phyloP scores from a whole-genome alignment of 2,329 filamentous ascomycete species.

The Apiospora kogelbergensis region DNA sequence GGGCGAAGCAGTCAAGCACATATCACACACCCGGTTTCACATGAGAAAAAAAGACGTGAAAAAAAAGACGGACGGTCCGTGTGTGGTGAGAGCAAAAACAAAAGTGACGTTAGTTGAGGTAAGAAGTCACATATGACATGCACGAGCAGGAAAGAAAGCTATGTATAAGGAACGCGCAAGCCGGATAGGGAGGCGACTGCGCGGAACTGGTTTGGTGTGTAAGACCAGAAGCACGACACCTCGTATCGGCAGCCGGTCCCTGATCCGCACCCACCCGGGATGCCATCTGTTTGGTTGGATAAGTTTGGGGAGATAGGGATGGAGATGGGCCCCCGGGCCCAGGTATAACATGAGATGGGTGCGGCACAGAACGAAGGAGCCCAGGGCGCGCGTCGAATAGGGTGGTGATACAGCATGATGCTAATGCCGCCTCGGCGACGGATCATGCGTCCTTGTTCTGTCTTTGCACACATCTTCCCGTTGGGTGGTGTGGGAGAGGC shows the following conservation, averaged over 20 bases:
- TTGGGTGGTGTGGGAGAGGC: background rate
- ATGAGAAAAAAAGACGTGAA: background rate
- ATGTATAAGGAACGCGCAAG: background rate
- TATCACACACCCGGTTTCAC: background rate
- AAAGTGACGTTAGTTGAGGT: background rate
- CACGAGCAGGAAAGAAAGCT: background rate
- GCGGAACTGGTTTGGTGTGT: background rate
- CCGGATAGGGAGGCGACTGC: background rate
- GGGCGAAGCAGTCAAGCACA: background rate
- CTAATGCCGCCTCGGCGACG: background rate
- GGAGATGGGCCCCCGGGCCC: background rate
- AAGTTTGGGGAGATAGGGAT: background rate
- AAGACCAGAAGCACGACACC: background rate
- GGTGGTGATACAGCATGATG: constrained; percentile 5
- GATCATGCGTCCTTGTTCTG: background rate
- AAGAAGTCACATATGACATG: background rate
- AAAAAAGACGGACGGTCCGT: background rate
- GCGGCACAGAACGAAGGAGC: background rate
- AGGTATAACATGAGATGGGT: background rate
- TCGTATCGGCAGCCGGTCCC: background rate
- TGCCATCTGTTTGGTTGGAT: background rate
- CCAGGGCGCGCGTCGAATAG: background rate
- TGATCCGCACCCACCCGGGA: background rate
- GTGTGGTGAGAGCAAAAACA: background rate
- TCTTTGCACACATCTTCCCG: background rate